These are phyloP conservation scores for Aureobasidium sp. DNA, from an alignment of 2,329 filamentous ascomycete genomes.

Conservation along the genomic window DNA sequence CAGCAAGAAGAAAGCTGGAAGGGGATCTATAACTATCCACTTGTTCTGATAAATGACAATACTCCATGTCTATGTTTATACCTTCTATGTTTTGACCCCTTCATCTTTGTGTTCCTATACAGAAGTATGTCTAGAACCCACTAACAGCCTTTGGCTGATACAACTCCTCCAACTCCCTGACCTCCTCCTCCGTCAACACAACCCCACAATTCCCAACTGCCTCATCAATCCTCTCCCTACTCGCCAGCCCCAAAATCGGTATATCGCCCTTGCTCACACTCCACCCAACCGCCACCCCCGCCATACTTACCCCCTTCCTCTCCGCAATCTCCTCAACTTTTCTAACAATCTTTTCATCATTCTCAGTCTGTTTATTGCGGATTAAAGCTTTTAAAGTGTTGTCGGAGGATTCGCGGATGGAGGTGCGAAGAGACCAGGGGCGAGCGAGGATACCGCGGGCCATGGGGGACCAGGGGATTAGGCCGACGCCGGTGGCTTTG, in stretches of 20 bases:
- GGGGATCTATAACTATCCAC: neutral
- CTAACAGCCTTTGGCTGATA: constrained; percentile 46
- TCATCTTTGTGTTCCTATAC: neutral
- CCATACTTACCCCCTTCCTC: constrained; percentile 27
- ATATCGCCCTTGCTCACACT: constrained; percentile 40
- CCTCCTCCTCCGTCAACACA: constrained; percentile 48
- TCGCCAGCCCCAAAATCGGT: constrained; percentile 56
- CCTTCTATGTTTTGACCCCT: neutral
- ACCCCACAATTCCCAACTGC: constrained; percentile 42
- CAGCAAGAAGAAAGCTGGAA: neutral
- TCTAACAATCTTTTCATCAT: constrained; percentile 30
- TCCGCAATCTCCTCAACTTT: constrained; percentile 34
- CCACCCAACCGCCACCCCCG: constrained; percentile 23
- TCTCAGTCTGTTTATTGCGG: constrained; percentile 19
- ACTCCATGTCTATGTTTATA: neutral
- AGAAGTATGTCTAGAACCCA: constrained; percentile 18
- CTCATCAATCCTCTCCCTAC: constrained; percentile 52
- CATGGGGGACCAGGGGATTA: constrained; percentile 29
- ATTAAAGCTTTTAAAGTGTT: constrained; percentile 16
- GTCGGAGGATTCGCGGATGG: constrained; percentile 19
- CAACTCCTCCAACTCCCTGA: constrained; percentile 52
- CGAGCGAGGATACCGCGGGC: constrained; percentile 20
- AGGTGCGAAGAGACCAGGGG: constrained; percentile 16
- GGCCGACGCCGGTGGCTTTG: constrained; percentile 30
- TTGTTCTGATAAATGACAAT: neutral